phyloP scores from a whole-genome alignment of 2,329 filamentous ascomycete genomes.

The Colletotrichum higginsianum region DNA sequence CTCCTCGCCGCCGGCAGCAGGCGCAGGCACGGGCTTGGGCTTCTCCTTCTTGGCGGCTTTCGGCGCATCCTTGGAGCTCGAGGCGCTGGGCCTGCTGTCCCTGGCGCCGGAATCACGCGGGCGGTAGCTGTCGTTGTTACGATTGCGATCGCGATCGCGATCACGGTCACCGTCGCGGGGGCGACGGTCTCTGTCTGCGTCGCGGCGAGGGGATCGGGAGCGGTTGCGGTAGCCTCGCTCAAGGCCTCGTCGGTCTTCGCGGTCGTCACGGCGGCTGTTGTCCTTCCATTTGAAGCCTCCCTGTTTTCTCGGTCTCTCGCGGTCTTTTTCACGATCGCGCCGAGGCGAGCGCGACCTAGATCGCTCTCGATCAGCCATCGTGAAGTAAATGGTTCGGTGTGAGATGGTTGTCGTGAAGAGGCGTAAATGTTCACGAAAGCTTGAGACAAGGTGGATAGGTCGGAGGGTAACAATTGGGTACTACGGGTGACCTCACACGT shows the following conservation, averaged over 20 bases:
- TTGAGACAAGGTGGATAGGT: neutral
- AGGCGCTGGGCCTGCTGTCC: conserved; percentile 48
- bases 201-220: conserved; percentile 54
- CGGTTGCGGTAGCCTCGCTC: conserved; percentile 68
- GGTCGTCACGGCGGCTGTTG: conserved; percentile 62
- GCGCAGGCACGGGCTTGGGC: conserved; percentile 48
- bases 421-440: neutral
- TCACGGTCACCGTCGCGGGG: conserved; percentile 55
- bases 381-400: conserved; percentile 3
- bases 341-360: conserved; percentile 42
- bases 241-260: conserved; percentile 56
- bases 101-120: conserved; percentile 43
- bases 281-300: conserved; percentile 72
- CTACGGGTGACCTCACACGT: neutral
- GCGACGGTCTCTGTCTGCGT: conserved; percentile 42
- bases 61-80: conserved; percentile 49
- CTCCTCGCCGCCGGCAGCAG: conserved; percentile 69
- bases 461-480: neutral
- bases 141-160: conserved; percentile 55
- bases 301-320: conserved; percentile 37
- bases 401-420: neutral
- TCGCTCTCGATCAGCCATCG: conserved; percentile 39
- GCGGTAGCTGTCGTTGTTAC: conserved; percentile 45
- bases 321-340: conserved; percentile 34
- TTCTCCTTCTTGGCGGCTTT: conserved; percentile 51